Evolutionary conservation across 305 asterid genomes (phyloP), one percentile per base, ranked within the genome.

Genomic region (Fraxinus latifolia): DNA sequence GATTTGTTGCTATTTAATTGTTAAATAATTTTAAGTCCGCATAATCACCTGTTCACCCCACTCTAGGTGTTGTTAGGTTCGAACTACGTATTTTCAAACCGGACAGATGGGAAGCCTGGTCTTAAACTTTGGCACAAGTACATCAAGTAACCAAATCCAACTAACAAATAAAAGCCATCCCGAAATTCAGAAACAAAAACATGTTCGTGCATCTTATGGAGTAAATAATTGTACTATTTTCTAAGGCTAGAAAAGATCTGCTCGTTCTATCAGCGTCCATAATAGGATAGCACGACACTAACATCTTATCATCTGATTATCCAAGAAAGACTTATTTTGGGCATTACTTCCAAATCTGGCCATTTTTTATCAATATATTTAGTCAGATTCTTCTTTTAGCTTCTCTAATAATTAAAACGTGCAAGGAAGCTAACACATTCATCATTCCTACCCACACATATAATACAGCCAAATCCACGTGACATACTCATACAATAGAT

Each of bases 401-500:
- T 42, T 42, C 53, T 42, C 58, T 14, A 47, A 47, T 6, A 15
- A 47, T 33, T 0, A 33, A 33, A 33, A 14, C 6, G 6, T 3
- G n/a, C 58, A 47, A 47, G 58, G 58, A 47, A 14, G 19, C 19
- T 47, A 14, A 44, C 36, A 39, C 50, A 39, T 39, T 39, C 50
- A 39, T 8, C 12, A 37, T 37, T 42, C 53, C 53, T 12, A 39
- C 17, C 17, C 17, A 44, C 17, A 44, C 55, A 44, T 3, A 3
- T 44, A 44, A 39, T 11, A 37, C 55, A 44, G 17, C 55, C 55
- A 44, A 17, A 44, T 44, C 53, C n/a, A 1, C 0, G n/a, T 12
- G 53, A 96, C 97, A 98, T 93, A 82, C 84, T 78, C 65, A 82
- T 33, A 85, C 65, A 39, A 80, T 80, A 83, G 55, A 83, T 55